These are phyloP conservation scores for Xerocomellus dryophilus DNA, from an alignment of 768 basidiomycete genomes.

Conservation along the genomic window DNA sequence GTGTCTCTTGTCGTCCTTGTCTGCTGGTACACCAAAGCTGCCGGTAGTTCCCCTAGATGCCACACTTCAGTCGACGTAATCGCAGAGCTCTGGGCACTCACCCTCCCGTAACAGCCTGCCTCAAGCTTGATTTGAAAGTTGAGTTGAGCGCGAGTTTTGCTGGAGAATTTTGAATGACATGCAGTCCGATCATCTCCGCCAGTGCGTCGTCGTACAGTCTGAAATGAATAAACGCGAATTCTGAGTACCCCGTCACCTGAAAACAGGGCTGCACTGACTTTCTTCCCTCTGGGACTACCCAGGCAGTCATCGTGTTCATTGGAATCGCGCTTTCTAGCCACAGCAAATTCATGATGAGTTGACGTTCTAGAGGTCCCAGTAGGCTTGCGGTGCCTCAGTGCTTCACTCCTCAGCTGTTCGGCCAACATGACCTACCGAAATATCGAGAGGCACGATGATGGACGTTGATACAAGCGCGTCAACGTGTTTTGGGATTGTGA, in stretches of 20 bases:
- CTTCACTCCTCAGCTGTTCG: not conserved
- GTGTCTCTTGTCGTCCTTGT: slow-evolving; percentile 57
- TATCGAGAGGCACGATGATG: slow-evolving; percentile 87
- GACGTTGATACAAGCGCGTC: slow-evolving; percentile 75
- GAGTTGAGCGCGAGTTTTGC: slow-evolving; percentile 67
- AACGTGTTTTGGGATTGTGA: slow-evolving; percentile 76
- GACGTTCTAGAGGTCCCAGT: slow-evolving; percentile 73
- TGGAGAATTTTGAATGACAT: slow-evolving; percentile 61
- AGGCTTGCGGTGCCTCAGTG: slow-evolving; percentile 44
- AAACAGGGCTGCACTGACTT: slow-evolving; percentile 43
- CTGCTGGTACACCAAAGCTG: slow-evolving; percentile 82
- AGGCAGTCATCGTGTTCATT: slow-evolving; percentile 64
- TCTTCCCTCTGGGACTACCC: slow-evolving; percentile 74
- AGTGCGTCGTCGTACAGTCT: slow-evolving; percentile 76
- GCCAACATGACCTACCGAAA: slow-evolving; percentile 58
- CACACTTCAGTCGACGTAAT: slow-evolving; percentile 5
- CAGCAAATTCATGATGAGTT: slow-evolving; percentile 81
- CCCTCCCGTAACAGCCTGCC: slow-evolving; percentile 89
- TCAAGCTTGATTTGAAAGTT: slow-evolving; percentile 74
- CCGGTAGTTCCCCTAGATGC: slow-evolving; percentile 61
- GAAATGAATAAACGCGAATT: not conserved
- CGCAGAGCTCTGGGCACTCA: slow-evolving; percentile 36
- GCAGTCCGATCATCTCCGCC: slow-evolving; percentile 57
- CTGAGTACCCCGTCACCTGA: not conserved
- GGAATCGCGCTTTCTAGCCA: slow-evolving; percentile 82